phyloP scores from a whole-genome alignment of 495 filamentous ascomycete species.

The Penicillium chermesinum region DNA sequence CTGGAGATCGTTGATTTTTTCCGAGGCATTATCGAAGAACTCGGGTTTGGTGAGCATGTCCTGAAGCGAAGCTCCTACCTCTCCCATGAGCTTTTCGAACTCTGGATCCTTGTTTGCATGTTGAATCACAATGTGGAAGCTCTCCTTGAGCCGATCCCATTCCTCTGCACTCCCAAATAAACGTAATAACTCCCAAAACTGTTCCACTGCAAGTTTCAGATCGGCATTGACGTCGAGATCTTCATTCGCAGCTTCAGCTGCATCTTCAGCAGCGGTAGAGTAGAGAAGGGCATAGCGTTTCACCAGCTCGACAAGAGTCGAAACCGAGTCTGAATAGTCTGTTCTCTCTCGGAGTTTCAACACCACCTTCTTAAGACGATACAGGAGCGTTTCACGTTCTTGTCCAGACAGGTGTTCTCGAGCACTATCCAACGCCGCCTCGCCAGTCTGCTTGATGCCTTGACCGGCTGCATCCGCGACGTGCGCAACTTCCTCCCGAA shows the following conservation, averaged over 20 bases:
- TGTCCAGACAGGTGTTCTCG: slow-evolving; percentile 61
- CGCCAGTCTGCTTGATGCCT: slow-evolving; percentile 60
- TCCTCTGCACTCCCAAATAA: slow-evolving; percentile 69
- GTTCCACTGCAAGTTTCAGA: slow-evolving; percentile 66
- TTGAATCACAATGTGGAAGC: slow-evolving; percentile 61
- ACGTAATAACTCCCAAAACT: slow-evolving; percentile 72
- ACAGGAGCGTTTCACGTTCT: slow-evolving; percentile 66
- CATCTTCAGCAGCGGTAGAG: slow-evolving; percentile 61
- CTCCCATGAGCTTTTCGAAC: slow-evolving; percentile 71
- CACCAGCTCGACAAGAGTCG: slow-evolving; percentile 67
- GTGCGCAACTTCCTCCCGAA: slow-evolving; percentile 58
- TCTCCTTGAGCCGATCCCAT: slow-evolving; percentile 68
- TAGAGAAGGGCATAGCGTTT: slow-evolving; percentile 75
- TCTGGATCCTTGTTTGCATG: slow-evolving; percentile 75
- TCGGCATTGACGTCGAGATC: slow-evolving; percentile 68
- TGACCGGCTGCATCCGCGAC: slow-evolving; percentile 58
- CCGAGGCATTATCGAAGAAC: slow-evolving; percentile 67
- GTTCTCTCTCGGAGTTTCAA: slow-evolving; percentile 64
- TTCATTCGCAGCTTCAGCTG: slow-evolving; percentile 57
- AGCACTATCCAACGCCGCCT: slow-evolving; percentile 60
- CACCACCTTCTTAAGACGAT: slow-evolving; percentile 73
- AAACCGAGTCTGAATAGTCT: slow-evolving; percentile 82
- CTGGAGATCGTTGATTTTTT: slow-evolving; percentile 68
- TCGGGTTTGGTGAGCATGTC: slow-evolving; percentile 81
- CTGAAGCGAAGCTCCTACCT: slow-evolving; percentile 66